phyloP scores from a whole-genome alignment of 2,329 filamentous ascomycete species.

The Thielaviopsis cerberus region DNA sequence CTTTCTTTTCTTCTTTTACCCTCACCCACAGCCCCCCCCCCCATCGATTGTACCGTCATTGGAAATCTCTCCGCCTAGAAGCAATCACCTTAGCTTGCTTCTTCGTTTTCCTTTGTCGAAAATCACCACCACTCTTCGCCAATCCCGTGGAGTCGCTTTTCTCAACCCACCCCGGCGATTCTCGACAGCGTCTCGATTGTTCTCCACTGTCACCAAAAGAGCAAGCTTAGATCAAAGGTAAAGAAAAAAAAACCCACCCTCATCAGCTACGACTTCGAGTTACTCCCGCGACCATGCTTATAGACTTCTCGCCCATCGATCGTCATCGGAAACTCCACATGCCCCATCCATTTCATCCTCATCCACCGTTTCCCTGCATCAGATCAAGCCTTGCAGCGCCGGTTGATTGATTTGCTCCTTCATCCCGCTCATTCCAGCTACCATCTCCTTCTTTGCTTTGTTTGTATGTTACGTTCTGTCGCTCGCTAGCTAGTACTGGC shows the following conservation, averaged over 20 bases:
- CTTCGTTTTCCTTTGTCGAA: neutral
- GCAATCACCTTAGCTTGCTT: neutral
- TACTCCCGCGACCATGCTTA: neutral
- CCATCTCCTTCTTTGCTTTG: neutral
- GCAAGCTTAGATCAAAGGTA: neutral
- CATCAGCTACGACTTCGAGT: neutral
- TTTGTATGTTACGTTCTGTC: neutral
- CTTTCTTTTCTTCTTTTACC: neutral
- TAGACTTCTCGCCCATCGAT: neutral
- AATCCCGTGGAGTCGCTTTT: neutral
- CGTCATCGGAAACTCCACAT: neutral
- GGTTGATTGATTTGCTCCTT: neutral
- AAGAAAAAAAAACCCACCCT: no score
- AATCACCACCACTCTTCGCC: neutral
- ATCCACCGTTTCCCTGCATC: neutral
- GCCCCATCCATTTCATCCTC: neutral
- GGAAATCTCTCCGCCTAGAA: neutral
- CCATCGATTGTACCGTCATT: neutral
- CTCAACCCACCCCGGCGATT: neutral
- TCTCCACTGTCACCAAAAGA: neutral
- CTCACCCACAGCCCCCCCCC: neutral
- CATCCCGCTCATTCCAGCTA: neutral
- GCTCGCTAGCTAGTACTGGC: neutral
- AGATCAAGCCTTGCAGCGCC: neutral
- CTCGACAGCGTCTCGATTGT: neutral